Conservation (phyloP, 257 asterid genomes). For the Nicotiana otophora region DNA sequence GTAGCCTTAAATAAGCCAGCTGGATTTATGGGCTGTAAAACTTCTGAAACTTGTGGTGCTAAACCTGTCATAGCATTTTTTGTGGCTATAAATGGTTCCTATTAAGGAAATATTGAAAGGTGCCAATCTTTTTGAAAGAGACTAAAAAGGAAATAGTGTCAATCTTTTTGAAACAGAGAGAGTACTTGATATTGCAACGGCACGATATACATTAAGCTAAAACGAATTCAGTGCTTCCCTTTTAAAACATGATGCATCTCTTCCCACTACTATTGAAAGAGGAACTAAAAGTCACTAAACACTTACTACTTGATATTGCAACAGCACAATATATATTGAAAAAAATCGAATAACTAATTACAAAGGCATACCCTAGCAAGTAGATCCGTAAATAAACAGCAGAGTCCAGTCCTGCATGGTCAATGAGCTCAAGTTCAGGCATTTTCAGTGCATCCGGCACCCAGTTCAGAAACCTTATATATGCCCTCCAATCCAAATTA, state of each 20-base stretch:
- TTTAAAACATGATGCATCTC: background rate
- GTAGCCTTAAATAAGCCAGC: too few relatives aligned
- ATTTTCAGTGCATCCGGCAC: slow-evolving; percentile 88
- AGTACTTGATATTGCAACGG: background rate
- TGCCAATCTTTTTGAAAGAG: too few relatives aligned
- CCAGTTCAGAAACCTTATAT: slow-evolving; percentile 78
- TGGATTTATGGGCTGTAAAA: too few relatives aligned
- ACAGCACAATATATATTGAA: background rate
- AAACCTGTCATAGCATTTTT: too few relatives aligned
- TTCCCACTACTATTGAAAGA: background rate
- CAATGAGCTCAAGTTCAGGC: slow-evolving; percentile 94
- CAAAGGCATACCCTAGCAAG: slow-evolving; percentile 70
- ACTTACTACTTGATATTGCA: background rate
- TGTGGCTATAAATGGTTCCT: too few relatives aligned
- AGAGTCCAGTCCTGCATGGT: slow-evolving; percentile 94
- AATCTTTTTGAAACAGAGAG: too few relatives aligned
- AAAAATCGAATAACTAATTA: background rate
- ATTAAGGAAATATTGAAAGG: too few relatives aligned
- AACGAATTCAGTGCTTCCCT: background rate
- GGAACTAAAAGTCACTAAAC: background rate
- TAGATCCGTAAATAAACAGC: slow-evolving; percentile 82
- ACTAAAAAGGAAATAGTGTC: too few relatives aligned
- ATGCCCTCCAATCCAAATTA: slow-evolving; percentile 89
- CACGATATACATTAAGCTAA: background rate
- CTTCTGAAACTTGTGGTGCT: too few relatives aligned